Evolutionary conservation across 371 early-diverging fungal species (phyloP), one percentile per base, ranked within the genome.

Genomic region (Fennellomyces sp.): DNA sequence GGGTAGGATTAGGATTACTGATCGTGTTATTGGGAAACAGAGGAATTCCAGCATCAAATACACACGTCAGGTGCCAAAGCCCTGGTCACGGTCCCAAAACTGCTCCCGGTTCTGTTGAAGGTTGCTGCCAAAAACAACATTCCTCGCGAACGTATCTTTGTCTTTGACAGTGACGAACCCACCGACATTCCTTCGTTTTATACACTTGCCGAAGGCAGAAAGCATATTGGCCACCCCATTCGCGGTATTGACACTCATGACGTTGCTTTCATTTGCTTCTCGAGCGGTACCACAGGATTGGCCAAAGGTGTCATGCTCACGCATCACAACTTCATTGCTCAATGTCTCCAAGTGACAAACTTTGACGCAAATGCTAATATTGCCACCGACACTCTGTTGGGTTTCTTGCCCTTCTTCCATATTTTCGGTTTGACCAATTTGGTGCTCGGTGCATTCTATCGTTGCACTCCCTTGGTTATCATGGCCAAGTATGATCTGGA

Each of bases 341-440:
- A 75, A 58, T 55, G 69, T 12, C 19, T 71, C 21, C 55, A 56
- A 17, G 65, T 66, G 1, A 51, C 53, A 17, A 56, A 13, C 15
- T 56, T 64, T 51, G 69, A 66, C 2, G 42, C 56, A 7, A 56
- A 59, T 30, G 63, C 58, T 23, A 29, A 52, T 26, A 64, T 33
- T 21, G 54, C 69, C 19, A 69, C 76, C 23, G 73, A 80, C 23
- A 69, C 81, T 21, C 78, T 81, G 49, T 70, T 90, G 25, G 92
- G 88, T 0, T 83, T 92, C 50, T 75, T 93, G 48, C 94, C 94
- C 1, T 88, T 91, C 56, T 94, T 83, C 68, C 95, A 94, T 61
- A 87, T 91, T 49, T 94, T 91, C 66, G 94, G 91, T 25, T 72
- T 88, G 27, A 76, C 72, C 5, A 60, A 60, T 25, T 33, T 80